Percentiles rank a stretch among this genome's conserved stretches.
These are phyloP conservation scores for Trichoderma reesei DNA, from an alignment of 495 filamentous ascomycete species.

Conservation along the genomic window DNA sequence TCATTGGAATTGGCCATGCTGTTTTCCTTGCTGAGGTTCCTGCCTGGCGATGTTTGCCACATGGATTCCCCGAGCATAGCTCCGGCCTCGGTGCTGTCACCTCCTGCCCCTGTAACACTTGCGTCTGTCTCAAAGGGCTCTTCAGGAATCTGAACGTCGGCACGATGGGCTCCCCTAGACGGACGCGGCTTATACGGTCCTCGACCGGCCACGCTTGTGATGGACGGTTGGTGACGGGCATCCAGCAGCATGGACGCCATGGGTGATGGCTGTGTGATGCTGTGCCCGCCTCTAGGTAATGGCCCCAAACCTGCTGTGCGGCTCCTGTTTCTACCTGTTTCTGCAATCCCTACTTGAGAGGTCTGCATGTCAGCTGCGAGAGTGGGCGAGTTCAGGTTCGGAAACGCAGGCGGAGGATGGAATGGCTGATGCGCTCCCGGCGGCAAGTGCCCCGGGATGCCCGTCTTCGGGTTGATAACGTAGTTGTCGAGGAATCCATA, in stretches of 20 bases:
- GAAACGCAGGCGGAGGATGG: conserved; percentile 71
- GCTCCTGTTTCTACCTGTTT: conserved; percentile 29
- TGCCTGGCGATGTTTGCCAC: conserved; percentile 39
- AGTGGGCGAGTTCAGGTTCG: conserved; percentile 55
- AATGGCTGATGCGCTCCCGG: conserved; percentile 49
- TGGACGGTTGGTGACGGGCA: conserved; percentile 73
- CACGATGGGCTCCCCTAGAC: conserved; percentile 32
- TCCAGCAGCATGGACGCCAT: conserved; percentile 73
- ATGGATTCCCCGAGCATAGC: conserved; percentile 42
- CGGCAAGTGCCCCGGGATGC: conserved; percentile 36
- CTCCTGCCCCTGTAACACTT: conserved; percentile 34
- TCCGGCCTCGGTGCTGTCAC: conserved; percentile 43
- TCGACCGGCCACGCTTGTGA: conserved; percentile 33
- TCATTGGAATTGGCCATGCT: conserved; percentile 27
- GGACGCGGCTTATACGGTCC: conserved; percentile 32
- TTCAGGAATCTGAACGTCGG: conserved; percentile 36
- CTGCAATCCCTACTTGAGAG: conserved; percentile 33
- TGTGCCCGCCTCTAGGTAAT: conserved; percentile 24
- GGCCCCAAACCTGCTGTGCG: conserved; percentile 17
- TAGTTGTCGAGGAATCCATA: conserved; percentile 91
- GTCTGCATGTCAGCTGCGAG: conserved; percentile 45
- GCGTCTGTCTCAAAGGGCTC: conserved; percentile 31
- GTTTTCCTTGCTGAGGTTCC: conserved; percentile 31
- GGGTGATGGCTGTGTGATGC: conserved; percentile 36
- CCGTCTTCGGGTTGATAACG: conserved; percentile 51